Evolutionary conservation across 208 protist genomes (phyloP).

Genomic region (Trypanosoma grayi): DNA sequence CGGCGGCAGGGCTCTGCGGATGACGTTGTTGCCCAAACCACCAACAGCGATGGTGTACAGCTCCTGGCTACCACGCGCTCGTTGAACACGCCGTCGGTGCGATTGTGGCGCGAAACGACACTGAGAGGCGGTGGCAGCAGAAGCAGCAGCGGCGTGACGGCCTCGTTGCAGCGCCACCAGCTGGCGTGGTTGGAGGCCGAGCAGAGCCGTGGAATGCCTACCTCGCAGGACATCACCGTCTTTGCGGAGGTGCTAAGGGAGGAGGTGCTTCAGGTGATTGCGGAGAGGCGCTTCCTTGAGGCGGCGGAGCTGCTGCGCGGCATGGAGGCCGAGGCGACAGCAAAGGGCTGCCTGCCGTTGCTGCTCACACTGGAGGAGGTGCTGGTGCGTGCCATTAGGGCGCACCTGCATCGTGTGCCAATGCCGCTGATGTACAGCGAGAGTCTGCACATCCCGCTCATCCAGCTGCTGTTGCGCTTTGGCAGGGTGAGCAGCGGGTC

Average conservation of each 20-base stretch:
- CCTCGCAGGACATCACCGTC: slow-evolving; percentile 36
- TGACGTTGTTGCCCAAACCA: background rate
- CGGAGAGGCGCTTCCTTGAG: slow-evolving; percentile 63
- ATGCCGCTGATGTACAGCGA: slow-evolving; percentile 70
- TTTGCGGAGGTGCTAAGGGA: slow-evolving; percentile 71
- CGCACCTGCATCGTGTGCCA: slow-evolving; percentile 45
- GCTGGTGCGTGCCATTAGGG: slow-evolving; percentile 48
- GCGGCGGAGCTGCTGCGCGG: slow-evolving; percentile 68
- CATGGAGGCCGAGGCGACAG: slow-evolving; percentile 45
- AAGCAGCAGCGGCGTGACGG: slow-evolving; percentile 1
- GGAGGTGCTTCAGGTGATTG: slow-evolving; percentile 61
- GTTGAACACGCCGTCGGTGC: slow-evolving; percentile 59
- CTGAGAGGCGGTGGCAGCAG: slow-evolving; percentile 5
- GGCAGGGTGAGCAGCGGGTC: slow-evolving; percentile 53
- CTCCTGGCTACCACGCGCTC: slow-evolving; percentile 56
- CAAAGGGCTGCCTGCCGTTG: slow-evolving; percentile 56
- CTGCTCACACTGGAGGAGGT: slow-evolving; percentile 63
- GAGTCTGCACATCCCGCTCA: slow-evolving; percentile 73
- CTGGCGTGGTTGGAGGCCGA: background rate
- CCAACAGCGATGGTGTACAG: background rate
- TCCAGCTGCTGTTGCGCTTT: slow-evolving; percentile 79
- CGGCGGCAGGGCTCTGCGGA: background rate
- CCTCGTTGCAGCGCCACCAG: background rate
- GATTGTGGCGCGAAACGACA: slow-evolving; percentile 55
- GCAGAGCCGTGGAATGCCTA: slow-evolving; percentile 2